Base-by-base conservation (phyloP, 805 yeast genomes). In the Myxozyma lipomycoides region DNA sequence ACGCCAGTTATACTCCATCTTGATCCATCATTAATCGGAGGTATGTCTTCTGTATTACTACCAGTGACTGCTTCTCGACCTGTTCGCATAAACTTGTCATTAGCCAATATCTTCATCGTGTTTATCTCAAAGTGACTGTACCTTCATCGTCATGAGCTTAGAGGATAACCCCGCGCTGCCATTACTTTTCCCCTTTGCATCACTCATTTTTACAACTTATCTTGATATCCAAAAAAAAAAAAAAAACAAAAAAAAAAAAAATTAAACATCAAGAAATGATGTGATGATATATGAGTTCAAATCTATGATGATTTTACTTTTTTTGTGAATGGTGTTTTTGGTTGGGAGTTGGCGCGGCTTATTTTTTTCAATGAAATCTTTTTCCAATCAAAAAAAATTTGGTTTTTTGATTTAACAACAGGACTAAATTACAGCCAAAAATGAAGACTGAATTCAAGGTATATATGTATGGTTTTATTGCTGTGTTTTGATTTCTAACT, bases 111-210 rank as follows among this genome's bases (percentile, higher is more conserved):
- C 22, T 4, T 34, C 15, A n/a, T 23, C 5, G 7, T 9, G 24
- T 12, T 28, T 15, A 7, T 15, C 7, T 15, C n/a, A 17, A 42
- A 12, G 22, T 19, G 40, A 26, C 12, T 35, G 22, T 41, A 52
- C 82, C 74, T 86, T 87, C 96, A 87, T 87, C 77, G 83, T 84
- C 81, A 83, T 72, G 61, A 87, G 86, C 61, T 88, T 76, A 61
- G 79, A 78, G 24, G 93, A 84, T 50, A 81, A 69, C 42, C 67
- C 65, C 15, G 37, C 38, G 34, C 43, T 28, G 52, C 25, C n/a
- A 37, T 22, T 37, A 39, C 46, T 21, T 40, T 24, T 6, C 24
- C 19, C 36, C 39, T 39, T 21, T n/a, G n/a, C n/a, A n/a, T n/a
- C n/a, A n/a, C n/a, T n/a, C n/a, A n/a, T n/a, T n/a, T n/a, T n/a